These are phyloP conservation scores for Diaporthe velutina DNA, from an alignment of 2,329 filamentous ascomycete species.

Conservation along the genomic window DNA sequence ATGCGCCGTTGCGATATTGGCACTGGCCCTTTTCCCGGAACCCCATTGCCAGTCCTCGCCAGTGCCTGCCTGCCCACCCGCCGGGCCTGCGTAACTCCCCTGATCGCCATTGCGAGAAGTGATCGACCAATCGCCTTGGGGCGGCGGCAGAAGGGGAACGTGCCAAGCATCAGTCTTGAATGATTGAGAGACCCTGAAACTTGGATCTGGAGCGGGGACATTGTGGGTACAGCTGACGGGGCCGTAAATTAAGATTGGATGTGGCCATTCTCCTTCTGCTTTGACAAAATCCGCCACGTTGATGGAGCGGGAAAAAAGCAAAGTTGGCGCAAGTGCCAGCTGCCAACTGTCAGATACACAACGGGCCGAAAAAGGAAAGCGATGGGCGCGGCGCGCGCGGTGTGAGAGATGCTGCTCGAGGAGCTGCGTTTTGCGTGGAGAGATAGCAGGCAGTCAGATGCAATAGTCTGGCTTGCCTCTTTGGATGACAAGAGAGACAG, in stretches of 20 bases:
- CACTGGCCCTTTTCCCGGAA: not conserved
- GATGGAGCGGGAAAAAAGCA: constrained; percentile 12
- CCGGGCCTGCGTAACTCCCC: not conserved
- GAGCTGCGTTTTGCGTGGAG: not conserved
- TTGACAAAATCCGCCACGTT: not conserved
- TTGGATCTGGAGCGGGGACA: constrained; percentile 3
- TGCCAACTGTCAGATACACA: not conserved
- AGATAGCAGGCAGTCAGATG: too few relatives aligned
- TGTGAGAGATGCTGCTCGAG: not conserved
- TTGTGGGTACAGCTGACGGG: not conserved
- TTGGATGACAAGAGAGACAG: not conserved
- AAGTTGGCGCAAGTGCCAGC: constrained; percentile 12
- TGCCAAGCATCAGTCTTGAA: constrained; percentile 13
- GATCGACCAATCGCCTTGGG: constrained; percentile 25
- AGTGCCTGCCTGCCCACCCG: too few relatives aligned
- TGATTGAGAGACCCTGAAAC: constrained; percentile 23
- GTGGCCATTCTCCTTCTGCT: constrained; percentile 1
- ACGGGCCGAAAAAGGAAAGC: not conserved
- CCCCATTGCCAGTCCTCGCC: not conserved
- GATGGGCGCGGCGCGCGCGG: constrained; percentile 6
- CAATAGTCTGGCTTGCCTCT: too few relatives aligned
- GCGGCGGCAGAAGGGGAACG: not conserved
- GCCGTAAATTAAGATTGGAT: constrained; percentile 11
- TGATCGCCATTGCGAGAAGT: constrained; percentile 7
- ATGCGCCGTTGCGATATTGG: constrained; percentile 15